Conservation (phyloP, 2,329 filamentous ascomycete genomes). For the Calonectria pseudoreteaudii region DNA sequence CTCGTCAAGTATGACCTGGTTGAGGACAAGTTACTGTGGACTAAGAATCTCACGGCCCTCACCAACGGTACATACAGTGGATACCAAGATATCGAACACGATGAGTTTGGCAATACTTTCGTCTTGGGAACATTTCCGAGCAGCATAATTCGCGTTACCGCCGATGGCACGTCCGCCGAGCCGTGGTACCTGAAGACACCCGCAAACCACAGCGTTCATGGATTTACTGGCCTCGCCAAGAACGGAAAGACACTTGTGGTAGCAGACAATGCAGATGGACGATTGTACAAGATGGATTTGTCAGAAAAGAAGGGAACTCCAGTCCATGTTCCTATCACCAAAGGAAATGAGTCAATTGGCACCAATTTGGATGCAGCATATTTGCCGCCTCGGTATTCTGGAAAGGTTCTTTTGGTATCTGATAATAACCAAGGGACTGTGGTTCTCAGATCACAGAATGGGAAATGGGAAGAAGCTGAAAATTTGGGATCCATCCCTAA, state of each 20-base stretch:
- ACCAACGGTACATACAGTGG: background rate
- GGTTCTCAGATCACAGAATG: background rate
- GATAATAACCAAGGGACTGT: background rate
- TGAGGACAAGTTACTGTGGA: background rate
- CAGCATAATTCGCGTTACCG: background rate
- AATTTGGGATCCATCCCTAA: background rate
- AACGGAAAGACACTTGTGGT: background rate
- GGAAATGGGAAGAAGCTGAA: background rate
- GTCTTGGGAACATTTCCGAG: background rate
- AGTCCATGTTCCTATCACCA: background rate
- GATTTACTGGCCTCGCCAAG: background rate
- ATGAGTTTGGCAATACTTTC: background rate
- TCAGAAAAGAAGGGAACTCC: background rate
- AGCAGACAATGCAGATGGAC: background rate
- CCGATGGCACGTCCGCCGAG: background rate
- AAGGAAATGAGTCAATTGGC: background rate
- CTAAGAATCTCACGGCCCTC: background rate
- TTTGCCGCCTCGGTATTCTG: background rate
- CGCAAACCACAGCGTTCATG: background rate
- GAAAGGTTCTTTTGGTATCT: background rate
- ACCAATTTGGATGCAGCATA: background rate
- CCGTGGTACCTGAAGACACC: background rate
- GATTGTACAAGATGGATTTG: background rate
- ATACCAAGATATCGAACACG: background rate
- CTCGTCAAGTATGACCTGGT: background rate